Base-by-base conservation (phyloP, 768 basidiomycete genomes). In the Auricularia sp. region DNA sequence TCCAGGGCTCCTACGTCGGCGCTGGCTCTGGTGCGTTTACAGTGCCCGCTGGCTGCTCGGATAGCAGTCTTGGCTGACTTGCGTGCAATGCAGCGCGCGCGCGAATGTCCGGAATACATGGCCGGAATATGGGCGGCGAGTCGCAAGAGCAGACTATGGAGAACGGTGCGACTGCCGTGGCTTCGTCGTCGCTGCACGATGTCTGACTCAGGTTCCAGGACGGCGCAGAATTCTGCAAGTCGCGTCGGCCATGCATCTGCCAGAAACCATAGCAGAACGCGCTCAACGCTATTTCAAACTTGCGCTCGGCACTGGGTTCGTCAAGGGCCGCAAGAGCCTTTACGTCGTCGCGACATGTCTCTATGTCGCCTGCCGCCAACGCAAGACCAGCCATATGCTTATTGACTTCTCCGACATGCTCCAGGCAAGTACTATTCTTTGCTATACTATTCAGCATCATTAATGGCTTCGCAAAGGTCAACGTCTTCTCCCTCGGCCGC, bases 321-420 rank as follows among this genome's bases (percentile, higher is more conserved):
- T 82, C 3, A 93, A 95, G 74, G 97, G 97, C 8, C 83, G 97
- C 34, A 88, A 89, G 71, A 92, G 92, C 70, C 79, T 92, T 72
- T 94, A 97, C 70, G 93, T 99, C 67, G 90, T 96, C 42, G 97
- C 95, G 3, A 91, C 95, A 51, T 99, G 97, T 73, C 82, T 98
- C 58, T 98, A 99, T 72, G 85, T 96, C 54, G 92, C 94, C 3
- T 96, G 94, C 73, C 77, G 96, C 66, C 88, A 94, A 75, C 90
- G 89, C 70, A 92, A 96, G 75, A 93, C 92, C 0, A 92, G 88
- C 65, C 92, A 95, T 74, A 98, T 98, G 97, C 85, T 99, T 33
- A 98, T 99, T 67, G 97, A 99, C 77, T 98, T 99, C 71, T 93
- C 93, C n/a, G 96, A 98, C 73, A 80, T 95, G 47, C 83, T 99